Percentiles rank a stretch among this genome's conserved stretches.
Evolutionary conservation across 805 yeast genomes (phyloP).

Genomic region (Saitoella complicata): DNA sequence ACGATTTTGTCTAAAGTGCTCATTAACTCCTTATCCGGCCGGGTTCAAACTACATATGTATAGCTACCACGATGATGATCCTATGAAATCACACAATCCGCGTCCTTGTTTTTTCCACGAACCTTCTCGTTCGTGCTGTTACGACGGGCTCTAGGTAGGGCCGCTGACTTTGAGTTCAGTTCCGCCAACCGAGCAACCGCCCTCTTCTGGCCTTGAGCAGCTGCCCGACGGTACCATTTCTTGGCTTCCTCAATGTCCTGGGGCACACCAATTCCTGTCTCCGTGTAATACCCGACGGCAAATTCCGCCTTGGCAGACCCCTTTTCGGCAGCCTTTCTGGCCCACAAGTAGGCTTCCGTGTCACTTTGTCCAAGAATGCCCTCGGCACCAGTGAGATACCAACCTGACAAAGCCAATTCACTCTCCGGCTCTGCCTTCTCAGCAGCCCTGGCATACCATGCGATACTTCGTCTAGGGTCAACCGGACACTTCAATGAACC

Average conservation of each 20-base stretch:
- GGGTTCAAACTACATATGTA: no score
- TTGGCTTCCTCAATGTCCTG: conserved; percentile 33
- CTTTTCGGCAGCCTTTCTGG: conserved; percentile 48
- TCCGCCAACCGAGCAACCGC: conserved; percentile 29
- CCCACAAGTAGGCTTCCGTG: conserved; percentile 63
- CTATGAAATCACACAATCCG: no score
- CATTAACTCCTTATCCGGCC: no score
- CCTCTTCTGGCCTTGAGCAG: conserved; percentile 44
- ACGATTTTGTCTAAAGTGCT: no score
- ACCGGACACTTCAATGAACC: conserved; percentile 40
- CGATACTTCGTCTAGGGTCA: conserved; percentile 43
- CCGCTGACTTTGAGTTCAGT: conserved; percentile 4
- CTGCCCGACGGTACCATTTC: conserved; percentile 44
- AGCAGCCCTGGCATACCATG: conserved; percentile 63
- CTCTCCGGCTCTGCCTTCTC: conserved; percentile 44
- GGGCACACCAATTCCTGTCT: conserved; percentile 51
- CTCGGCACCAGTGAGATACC: conserved; percentile 63
- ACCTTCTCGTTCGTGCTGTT: no score
- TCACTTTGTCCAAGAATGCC: conserved; percentile 42
- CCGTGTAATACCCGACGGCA: conserved; percentile 54
- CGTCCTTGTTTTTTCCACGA: no score
- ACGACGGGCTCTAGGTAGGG: no score
- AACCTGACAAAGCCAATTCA: conserved; percentile 57
- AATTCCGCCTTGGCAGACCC: conserved; percentile 56
- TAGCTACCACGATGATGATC: no score